These are phyloP conservation scores for Agastache rugosa DNA, from an alignment of 257 asterid species.

Conservation along the genomic window DNA sequence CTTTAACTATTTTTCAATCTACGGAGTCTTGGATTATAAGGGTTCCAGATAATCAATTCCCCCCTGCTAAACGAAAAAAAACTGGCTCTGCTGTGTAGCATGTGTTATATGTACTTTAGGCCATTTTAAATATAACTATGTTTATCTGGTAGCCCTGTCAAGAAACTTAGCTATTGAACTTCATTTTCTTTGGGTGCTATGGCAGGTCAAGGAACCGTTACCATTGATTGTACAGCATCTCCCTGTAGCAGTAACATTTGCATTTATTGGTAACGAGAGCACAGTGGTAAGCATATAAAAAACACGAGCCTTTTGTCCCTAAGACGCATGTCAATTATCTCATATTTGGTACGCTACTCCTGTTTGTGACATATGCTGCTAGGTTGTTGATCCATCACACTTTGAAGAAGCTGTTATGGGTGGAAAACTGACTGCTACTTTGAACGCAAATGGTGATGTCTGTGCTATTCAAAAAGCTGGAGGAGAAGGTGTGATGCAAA, in stretches of 20 bases:
- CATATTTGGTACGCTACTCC: background rate
- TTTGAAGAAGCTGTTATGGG: constrained; percentile 93
- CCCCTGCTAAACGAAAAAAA: background rate
- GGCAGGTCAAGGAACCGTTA: constrained; percentile 91
- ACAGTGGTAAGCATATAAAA: constrained; percentile 61
- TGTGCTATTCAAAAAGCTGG: constrained; percentile 98
- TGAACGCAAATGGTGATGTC: constrained; percentile 81
- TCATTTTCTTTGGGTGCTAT: constrained; percentile 36
- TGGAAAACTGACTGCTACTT: constrained; percentile 85
- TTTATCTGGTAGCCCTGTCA: constrained; percentile 8
- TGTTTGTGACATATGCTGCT: constrained; percentile 36
- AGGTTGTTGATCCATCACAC: constrained; percentile 93
- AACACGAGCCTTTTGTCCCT: background rate
- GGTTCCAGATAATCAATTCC: constrained; percentile 19
- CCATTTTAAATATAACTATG: background rate
- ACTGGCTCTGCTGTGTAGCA: constrained; percentile 11
- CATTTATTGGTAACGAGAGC: constrained; percentile 76
- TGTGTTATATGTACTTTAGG: constrained; percentile 23
- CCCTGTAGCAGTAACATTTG: constrained; percentile 92
- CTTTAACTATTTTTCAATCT: constrained; percentile 8
- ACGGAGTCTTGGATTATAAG: constrained; percentile 6
- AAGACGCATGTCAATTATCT: background rate
- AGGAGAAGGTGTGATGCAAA: constrained; percentile 79
- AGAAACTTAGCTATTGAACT: constrained; percentile 23
- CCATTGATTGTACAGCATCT: constrained; percentile 95